Evolutionary conservation across 2,329 filamentous ascomycete species (phyloP), one percentile per base, ranked within the genome.

Genomic region (Fusarium sterilihyphosum): DNA sequence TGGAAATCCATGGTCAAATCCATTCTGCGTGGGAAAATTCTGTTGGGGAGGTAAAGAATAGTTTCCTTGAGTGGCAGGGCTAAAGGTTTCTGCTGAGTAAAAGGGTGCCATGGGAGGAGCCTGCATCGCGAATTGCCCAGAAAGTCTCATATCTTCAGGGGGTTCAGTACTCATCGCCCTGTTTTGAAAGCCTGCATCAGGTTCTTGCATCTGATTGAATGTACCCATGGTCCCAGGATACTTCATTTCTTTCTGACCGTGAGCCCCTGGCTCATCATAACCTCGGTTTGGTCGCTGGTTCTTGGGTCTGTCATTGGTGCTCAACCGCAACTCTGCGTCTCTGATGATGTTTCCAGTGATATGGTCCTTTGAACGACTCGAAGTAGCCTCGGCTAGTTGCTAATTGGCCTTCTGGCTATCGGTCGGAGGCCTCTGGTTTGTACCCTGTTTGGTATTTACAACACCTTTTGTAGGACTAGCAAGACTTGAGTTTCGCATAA

Each of bases 401-500:
- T 78, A 79, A 67, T 47, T 76, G 77, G 76, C 63, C 54, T 52
- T 52, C n/a, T 49, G 61, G 50, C 52, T 63, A 72, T 50, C 65
- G 40, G 68, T 67, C 24, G 63, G 67, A 18, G 59, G 57, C 24
- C 37, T 44, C 38, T 60, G 47, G 29, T 47, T 29, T 11, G 63
- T 46, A 46, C 57, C 24, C 33, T 61, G 49, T 29, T 61, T 40
- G 26, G 38, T 53, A 26, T 67, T 56, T 16, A 18, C 54, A 18
- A 52, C 29, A 26, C 46, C 60, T 37, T 61, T 61, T 29, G 61
- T 10, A 18, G 52, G 59, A n/a, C 58, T 47, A 43, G 68, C 68
- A 26, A 78, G 67, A 29, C 59, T 49, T 17, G 76, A 76, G 54
- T 65, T 69, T 29, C 54, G 52, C 54, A 78, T 60, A 11, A 77